Conservation (phyloP, 495 filamentous ascomycete genomes). For the Neurospora sublineolata region DNA sequence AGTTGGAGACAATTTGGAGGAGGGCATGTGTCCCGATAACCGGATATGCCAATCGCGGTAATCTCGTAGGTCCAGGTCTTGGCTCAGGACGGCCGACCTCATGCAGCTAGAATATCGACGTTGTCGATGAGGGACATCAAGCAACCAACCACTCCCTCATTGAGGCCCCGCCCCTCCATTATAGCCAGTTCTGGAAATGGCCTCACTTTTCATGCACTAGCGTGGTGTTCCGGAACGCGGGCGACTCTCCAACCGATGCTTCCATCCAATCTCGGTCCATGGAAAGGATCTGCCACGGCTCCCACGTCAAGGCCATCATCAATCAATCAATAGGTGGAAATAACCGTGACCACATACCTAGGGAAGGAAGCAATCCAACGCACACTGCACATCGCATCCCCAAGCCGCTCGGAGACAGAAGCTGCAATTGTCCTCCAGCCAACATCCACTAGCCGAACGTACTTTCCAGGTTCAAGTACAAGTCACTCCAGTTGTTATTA, state of each 20-base stretch:
- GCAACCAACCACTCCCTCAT: not conserved
- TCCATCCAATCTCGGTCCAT: not conserved
- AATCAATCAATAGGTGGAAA: not conserved
- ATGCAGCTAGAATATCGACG: not conserved
- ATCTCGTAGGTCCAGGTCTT: not conserved
- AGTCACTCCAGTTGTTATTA: not conserved
- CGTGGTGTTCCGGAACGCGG: not conserved
- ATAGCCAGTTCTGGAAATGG: not conserved
- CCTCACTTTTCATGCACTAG: not conserved
- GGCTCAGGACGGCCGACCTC: not conserved
- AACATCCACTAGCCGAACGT: not conserved
- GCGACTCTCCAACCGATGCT: not conserved
- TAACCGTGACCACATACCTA: not conserved
- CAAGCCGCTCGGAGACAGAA: not conserved
- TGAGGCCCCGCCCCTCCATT: not conserved
- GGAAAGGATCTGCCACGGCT: not conserved
- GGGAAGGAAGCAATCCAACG: not conserved
- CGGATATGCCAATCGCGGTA: not conserved
- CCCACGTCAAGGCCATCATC: not conserved
- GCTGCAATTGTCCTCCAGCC: not conserved
- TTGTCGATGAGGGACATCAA: not conserved
- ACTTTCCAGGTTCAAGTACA: not conserved
- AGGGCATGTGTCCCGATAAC: not conserved
- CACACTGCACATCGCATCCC: not conserved
- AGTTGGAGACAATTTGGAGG: not conserved